These are phyloP conservation scores for Solanum virginianum DNA, from an alignment of 257 asterid species.

Conservation along the genomic window DNA sequence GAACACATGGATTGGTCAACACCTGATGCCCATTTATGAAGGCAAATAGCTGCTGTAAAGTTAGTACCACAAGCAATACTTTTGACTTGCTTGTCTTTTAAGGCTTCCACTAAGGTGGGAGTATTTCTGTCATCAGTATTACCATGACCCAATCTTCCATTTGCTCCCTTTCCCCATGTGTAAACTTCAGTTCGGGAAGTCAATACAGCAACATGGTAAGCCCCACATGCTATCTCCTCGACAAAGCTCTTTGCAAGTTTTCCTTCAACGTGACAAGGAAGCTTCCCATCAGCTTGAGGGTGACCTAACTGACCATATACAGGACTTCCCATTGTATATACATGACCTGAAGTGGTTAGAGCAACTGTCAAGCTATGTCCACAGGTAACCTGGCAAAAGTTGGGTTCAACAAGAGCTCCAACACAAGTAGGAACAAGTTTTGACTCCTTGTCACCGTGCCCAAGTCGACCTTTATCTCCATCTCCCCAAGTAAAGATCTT, in stretches of 20 bases:
- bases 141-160: constrained; percentile 91
- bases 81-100: constrained; percentile 86
- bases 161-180: constrained; percentile 93
- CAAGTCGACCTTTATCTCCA: constrained; percentile 82
- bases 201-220: constrained; percentile 82
- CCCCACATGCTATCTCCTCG: constrained; percentile 91
- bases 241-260: constrained; percentile 60
- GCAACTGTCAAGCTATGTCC: constrained; percentile 93
- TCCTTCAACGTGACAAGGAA: constrained; percentile 77
- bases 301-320: constrained; percentile 91
- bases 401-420: constrained; percentile 84
- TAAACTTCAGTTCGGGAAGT: constrained; percentile 82
- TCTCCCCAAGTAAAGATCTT: constrained; percentile 96
- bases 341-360: constrained; percentile 79
- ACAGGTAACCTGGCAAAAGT: constrained; percentile 83
- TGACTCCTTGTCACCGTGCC: constrained; percentile 78
- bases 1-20: constrained; percentile 91
- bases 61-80: constrained; percentile 81
- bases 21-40: constrained; percentile 89
- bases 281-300: constrained; percentile 77
- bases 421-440: constrained; percentile 88
- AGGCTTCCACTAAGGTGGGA: constrained; percentile 77
- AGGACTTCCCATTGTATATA: constrained; percentile 82
- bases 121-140: constrained; percentile 61
- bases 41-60: constrained; percentile 78